phyloP scores from a whole-genome alignment of 2,329 filamentous ascomycete species.

The Pyricularia grisea region DNA sequence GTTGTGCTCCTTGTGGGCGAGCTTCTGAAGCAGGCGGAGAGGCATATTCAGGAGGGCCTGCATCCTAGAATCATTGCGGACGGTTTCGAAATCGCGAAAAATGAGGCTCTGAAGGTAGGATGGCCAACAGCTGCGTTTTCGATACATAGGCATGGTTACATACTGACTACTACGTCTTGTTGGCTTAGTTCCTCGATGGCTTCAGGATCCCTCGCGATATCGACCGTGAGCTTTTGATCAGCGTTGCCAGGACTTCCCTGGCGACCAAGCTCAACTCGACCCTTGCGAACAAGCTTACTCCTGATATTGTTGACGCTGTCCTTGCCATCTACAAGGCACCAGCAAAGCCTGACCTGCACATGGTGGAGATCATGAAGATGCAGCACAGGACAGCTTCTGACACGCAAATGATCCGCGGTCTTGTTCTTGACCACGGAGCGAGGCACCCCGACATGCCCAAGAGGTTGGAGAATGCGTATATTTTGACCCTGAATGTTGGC shows the following conservation, averaged over 20 bases:
- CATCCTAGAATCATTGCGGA: slow-evolving; percentile 96
- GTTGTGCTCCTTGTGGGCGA: slow-evolving; percentile 94
- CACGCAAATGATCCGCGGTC: slow-evolving; percentile 87
- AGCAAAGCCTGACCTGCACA: slow-evolving; percentile 91
- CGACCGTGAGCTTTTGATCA: slow-evolving; percentile 87
- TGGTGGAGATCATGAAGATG: slow-evolving; percentile 99
- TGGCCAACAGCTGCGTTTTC: not conserved
- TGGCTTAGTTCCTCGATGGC: slow-evolving; percentile 69
- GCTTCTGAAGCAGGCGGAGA: slow-evolving; percentile 92
- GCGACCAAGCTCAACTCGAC: slow-evolving; percentile 89
- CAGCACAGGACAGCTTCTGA: slow-evolving; percentile 94
- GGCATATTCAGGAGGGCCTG: slow-evolving; percentile 92
- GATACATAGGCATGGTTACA: not conserved
- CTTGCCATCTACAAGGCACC: slow-evolving; percentile 86
- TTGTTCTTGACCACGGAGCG: slow-evolving; percentile 90
- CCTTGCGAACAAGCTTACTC: slow-evolving; percentile 83
- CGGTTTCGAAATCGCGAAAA: slow-evolving; percentile 94
- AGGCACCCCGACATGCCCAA: slow-evolving; percentile 98
- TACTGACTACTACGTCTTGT: not conserved
- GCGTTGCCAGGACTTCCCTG: slow-evolving; percentile 86
- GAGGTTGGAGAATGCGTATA: slow-evolving; percentile 87
- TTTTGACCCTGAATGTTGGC: slow-evolving; percentile 91
- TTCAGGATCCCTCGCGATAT: slow-evolving; percentile 88
- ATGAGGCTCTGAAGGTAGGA: slow-evolving; percentile 72
- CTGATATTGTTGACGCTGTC: slow-evolving; percentile 92